Evolutionary conservation across 2,329 filamentous ascomycete species (phyloP).

Genomic region (Aschersonia sp.): DNA sequence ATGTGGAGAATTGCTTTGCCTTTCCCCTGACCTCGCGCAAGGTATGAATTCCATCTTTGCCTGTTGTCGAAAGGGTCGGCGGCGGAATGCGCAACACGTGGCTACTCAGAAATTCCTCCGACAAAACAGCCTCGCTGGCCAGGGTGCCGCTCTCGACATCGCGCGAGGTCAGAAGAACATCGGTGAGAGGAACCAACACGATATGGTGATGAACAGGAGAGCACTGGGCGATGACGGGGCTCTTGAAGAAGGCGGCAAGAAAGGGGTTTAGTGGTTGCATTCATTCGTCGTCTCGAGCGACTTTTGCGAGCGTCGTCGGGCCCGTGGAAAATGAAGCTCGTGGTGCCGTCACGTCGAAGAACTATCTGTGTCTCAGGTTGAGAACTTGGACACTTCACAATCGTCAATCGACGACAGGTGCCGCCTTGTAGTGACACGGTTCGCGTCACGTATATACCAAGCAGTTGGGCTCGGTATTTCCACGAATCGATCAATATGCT

Average conservation of each 20-base stretch:
- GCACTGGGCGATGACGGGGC: conserved; percentile 83
- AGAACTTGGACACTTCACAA: too few relatives aligned
- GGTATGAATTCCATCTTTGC: conserved; percentile 43
- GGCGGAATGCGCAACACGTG: conserved; percentile 81
- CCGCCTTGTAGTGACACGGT: too few relatives aligned
- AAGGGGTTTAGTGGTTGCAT: conserved; percentile 99
- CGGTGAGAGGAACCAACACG: conserved; percentile 83
- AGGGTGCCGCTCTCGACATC: conserved; percentile 71
- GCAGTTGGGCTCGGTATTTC: too few relatives aligned
- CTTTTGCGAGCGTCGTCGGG: conserved; percentile 6
- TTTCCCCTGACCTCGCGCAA: conserved; percentile 81
- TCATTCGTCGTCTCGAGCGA: conserved; percentile 21
- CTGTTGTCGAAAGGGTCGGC: conserved; percentile 30
- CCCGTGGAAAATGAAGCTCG: background rate
- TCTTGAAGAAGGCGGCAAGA: conserved; percentile 96
- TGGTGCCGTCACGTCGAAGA: too few relatives aligned
- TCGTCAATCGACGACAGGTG: too few relatives aligned
- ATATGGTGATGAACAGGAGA: conserved; percentile 83
- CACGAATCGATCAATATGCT: too few relatives aligned
- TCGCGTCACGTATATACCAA: too few relatives aligned
- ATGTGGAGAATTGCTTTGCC: conserved; percentile 83
- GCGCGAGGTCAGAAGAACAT: conserved; percentile 74
- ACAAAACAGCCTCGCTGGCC: conserved; percentile 68
- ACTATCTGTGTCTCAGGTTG: too few relatives aligned
- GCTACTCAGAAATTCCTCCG: conserved; percentile 90